Evolutionary conservation across 2,329 filamentous ascomycete genomes (phyloP).

Genomic region (Trichoderma lentiforme): DNA sequence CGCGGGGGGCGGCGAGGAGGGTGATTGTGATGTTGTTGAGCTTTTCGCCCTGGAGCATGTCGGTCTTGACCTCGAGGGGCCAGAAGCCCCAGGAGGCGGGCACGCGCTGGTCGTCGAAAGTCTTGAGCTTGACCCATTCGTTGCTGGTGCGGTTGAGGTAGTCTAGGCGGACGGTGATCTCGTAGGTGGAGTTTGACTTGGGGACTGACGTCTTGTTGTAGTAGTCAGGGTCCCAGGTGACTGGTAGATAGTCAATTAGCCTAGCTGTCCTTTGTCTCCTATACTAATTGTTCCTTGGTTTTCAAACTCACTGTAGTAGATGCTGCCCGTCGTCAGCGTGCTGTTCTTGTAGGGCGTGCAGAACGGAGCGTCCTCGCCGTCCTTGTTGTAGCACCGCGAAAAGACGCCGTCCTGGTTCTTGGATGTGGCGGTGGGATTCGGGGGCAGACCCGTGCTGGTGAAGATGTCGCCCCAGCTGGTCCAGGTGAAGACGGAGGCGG

Average conservation of each 20-base stretch:
- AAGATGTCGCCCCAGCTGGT: slow-evolving; percentile 36
- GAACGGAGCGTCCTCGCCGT: slow-evolving; percentile 48
- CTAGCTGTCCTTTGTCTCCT: background rate
- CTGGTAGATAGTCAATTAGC: slow-evolving; percentile 30
- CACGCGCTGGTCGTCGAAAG: slow-evolving; percentile 31
- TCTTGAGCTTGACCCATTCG: slow-evolving; percentile 37
- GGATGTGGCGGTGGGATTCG: slow-evolving; percentile 43
- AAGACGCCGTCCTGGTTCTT: slow-evolving; percentile 47
- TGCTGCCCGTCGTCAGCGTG: slow-evolving; percentile 43
- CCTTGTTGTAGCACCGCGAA: slow-evolving; percentile 45
- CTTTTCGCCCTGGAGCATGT: slow-evolving; percentile 36
- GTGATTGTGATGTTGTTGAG: slow-evolving; percentile 48
- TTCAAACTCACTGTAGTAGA: slow-evolving; percentile 53
- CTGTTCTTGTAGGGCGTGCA: slow-evolving; percentile 46
- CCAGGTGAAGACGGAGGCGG: slow-evolving; percentile 41
- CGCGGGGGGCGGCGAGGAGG: slow-evolving; percentile 39
- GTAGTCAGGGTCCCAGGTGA: slow-evolving; percentile 55
- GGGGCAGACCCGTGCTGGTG: slow-evolving; percentile 43
- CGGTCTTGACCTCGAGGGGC: slow-evolving; percentile 40
- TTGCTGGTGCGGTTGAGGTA: slow-evolving; percentile 38
- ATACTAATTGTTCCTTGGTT: too few relatives aligned
- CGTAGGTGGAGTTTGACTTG: slow-evolving; percentile 29
- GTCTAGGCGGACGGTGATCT: slow-evolving; percentile 40
- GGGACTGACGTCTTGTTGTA: slow-evolving; percentile 38
- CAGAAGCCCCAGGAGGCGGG: slow-evolving; percentile 47